Conservation (phyloP, 768 basidiomycete genomes). For the Agaricus bisporus region DNA sequence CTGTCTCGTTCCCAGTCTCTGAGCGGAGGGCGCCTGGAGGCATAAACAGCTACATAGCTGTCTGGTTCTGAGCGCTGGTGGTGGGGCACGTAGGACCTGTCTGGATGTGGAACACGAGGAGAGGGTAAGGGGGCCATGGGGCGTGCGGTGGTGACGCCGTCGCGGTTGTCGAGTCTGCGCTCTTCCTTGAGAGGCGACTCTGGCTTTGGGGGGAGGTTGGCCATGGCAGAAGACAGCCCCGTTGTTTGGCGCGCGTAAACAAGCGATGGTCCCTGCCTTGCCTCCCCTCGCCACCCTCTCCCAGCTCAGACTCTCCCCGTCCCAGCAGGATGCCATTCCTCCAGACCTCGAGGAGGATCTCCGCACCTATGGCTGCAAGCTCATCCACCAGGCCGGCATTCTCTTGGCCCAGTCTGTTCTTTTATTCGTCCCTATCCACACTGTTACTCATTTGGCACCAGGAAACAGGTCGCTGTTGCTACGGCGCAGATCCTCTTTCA, state of each 20-base stretch:
- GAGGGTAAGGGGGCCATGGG: slow-evolving; percentile 9
- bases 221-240: slow-evolving; percentile 14
- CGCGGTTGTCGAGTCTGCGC: neutral
- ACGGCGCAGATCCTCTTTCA: slow-evolving; percentile 96
- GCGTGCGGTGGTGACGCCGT: slow-evolving; percentile 11
- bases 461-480: slow-evolving; percentile 95
- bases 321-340: slow-evolving; percentile 76
- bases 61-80: slow-evolving; percentile 13
- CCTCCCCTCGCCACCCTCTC: slow-evolving; percentile 79
- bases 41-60: slow-evolving; percentile 19
- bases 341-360: slow-evolving; percentile 81
- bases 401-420: slow-evolving; percentile 76
- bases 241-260: slow-evolving; percentile 9
- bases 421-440: neutral
- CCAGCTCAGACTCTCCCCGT: slow-evolving; percentile 79
- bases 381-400: slow-evolving; percentile 92
- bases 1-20: slow-evolving; percentile 13
- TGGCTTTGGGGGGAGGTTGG: slow-evolving; percentile 31
- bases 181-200: slow-evolving; percentile 11
- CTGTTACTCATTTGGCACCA: slow-evolving; percentile 20
- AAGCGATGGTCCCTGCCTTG: slow-evolving; percentile 34
- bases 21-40: slow-evolving; percentile 12
- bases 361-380: slow-evolving; percentile 84
- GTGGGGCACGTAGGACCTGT: slow-evolving; percentile 7
- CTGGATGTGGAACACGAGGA: slow-evolving; percentile 4